These are phyloP conservation scores for Priceomyces carsonii DNA, from an alignment of 805 yeast species.

Conservation along the genomic window DNA sequence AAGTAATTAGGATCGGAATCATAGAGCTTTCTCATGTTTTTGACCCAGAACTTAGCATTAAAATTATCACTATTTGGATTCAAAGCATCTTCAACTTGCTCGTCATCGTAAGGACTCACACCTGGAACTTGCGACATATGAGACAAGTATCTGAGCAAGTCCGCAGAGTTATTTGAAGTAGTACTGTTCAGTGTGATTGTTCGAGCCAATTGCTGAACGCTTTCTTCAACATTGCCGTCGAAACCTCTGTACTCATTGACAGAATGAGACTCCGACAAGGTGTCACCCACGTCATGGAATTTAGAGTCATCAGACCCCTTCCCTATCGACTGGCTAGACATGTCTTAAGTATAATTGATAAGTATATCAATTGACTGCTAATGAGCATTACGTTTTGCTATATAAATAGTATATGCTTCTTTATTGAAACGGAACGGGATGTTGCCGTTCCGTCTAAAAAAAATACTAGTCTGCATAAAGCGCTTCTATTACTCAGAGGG, in stretches of 20 bases:
- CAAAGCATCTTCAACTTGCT: constrained; percentile 38
- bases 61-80: constrained; percentile 63
- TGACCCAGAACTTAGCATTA: constrained; percentile 65
- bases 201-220: constrained; percentile 46
- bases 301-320: constrained; percentile 9
- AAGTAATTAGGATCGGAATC: constrained; percentile 61
- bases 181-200: constrained; percentile 26
- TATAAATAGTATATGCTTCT: too few species aligned
- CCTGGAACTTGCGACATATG: constrained; percentile 58
- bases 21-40: constrained; percentile 55
- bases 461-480: too few species aligned
- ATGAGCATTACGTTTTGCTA: too few species aligned
- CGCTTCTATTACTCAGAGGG: too few species aligned
- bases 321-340: constrained; percentile 9
- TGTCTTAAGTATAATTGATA: not conserved
- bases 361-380: not conserved
- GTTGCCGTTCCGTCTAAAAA: too few species aligned
- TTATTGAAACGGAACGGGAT: too few species aligned
- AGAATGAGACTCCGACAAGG: constrained; percentile 13
- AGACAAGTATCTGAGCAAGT: constrained; percentile 39
- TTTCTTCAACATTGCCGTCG: constrained; percentile 28
- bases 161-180: constrained; percentile 18
- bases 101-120: constrained; percentile 33
- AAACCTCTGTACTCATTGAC: constrained; percentile 36
- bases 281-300: not conserved